These are phyloP conservation scores for Bruguiera hainesii DNA, from an alignment of 441 rosid genomes.

Conservation along the genomic window DNA sequence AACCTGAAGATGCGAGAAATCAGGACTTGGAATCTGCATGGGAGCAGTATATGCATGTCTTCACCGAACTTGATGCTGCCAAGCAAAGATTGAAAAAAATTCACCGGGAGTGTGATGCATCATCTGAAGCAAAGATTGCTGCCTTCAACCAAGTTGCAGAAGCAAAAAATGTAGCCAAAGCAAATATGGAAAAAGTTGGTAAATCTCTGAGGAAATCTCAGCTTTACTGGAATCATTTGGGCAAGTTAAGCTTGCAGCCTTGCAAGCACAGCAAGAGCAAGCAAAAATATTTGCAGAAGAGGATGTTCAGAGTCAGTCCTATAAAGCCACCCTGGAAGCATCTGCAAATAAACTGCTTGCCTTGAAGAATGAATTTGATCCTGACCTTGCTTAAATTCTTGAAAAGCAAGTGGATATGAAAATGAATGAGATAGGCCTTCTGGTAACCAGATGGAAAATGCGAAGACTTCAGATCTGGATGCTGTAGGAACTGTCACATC, in stretches of 20 bases:
- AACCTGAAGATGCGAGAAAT: constrained; percentile 39
- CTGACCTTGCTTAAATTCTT: constrained; percentile 56
- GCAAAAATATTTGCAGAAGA: constrained; percentile 64
- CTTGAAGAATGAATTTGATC: constrained; percentile 65
- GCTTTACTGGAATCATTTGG: constrained; percentile 67
- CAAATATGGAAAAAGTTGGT: constrained; percentile 57
- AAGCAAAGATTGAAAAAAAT: constrained; percentile 73
- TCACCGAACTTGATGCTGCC: constrained; percentile 62
- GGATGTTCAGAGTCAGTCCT: constrained; percentile 55
- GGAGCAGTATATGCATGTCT: constrained; percentile 50
- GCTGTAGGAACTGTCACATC: constrained; percentile 57
- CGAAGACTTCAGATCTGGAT: constrained; percentile 66
- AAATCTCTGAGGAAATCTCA: constrained; percentile 65
- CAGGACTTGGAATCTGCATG: constrained; percentile 52
- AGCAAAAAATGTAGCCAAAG: constrained; percentile 55
- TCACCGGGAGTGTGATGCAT: constrained; percentile 58
- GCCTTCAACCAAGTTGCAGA: constrained; percentile 60
- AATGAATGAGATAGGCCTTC: constrained; percentile 46
- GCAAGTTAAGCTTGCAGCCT: constrained; percentile 66
- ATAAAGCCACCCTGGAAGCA: constrained; percentile 61
- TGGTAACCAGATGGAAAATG: constrained; percentile 72
- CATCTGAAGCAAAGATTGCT: constrained; percentile 47
- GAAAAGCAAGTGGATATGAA: constrained; percentile 63
- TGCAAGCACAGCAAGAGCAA: constrained; percentile 65
- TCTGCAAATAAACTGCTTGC: constrained; percentile 50